These are phyloP conservation scores for Paramarasmius palmivorus DNA, from an alignment of 1,284 basidiomycete genomes.

Conservation along the genomic window DNA sequence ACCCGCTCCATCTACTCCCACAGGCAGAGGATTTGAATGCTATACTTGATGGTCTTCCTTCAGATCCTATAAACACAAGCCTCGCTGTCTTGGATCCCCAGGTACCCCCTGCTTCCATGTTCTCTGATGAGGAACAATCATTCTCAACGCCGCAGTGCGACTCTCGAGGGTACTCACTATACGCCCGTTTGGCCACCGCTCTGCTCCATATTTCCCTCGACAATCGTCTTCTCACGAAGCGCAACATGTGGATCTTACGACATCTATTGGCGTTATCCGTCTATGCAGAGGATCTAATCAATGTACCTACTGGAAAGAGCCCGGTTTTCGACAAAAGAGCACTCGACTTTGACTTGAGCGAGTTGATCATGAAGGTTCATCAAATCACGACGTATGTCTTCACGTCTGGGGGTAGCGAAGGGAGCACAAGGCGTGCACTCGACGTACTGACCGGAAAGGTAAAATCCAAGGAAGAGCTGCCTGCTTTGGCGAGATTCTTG, in stretches of 20 bases:
- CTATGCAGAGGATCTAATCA: slow-evolving; percentile 56
- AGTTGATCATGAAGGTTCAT: slow-evolving; percentile 51
- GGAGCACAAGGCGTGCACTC: slow-evolving; percentile 52
- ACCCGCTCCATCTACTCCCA: slow-evolving; percentile 57
- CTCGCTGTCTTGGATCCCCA: slow-evolving; percentile 65
- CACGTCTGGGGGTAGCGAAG: slow-evolving; percentile 45
- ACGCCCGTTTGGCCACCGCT: slow-evolving; percentile 65
- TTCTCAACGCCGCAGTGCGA: slow-evolving; percentile 35
- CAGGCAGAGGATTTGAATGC: slow-evolving; percentile 44
- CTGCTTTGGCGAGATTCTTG: slow-evolving; percentile 40
- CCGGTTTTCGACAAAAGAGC: slow-evolving; percentile 49
- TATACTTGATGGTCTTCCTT: slow-evolving; percentile 47
- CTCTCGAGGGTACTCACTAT: slow-evolving; percentile 53
- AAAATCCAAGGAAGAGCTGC: slow-evolving; percentile 21
- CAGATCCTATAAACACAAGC: slow-evolving; percentile 53
- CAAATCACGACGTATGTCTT: slow-evolving; percentile 73
- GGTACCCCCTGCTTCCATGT: slow-evolving; percentile 44
- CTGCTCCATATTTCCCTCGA: slow-evolving; percentile 60
- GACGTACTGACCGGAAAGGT: slow-evolving; percentile 31
- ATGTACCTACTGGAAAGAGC: slow-evolving; percentile 48
- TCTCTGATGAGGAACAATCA: slow-evolving; percentile 16
- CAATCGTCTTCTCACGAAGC: slow-evolving; percentile 62
- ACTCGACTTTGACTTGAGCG: slow-evolving; percentile 32
- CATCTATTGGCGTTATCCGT: slow-evolving; percentile 63
- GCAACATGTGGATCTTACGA: slow-evolving; percentile 61